Conservation (phyloP, 768 basidiomycete species). For the Pulveroboletus sp. region DNA sequence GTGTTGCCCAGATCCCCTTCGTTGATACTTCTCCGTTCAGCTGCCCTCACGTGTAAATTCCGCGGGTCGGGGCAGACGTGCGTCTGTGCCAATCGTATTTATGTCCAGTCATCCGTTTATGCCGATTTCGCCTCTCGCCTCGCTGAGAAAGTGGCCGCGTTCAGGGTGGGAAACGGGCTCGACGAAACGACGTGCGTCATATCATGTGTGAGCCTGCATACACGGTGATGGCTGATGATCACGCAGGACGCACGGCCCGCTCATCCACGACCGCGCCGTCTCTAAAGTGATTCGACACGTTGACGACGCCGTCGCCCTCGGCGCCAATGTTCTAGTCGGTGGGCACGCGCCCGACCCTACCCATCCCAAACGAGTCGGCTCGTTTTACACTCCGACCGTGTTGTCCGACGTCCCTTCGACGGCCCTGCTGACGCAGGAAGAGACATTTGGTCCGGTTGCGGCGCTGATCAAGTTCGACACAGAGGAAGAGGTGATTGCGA, state of each 20-base stretch:
- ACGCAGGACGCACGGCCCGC: slow-evolving; percentile 84
- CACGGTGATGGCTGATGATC: neutral
- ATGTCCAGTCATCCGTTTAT: slow-evolving; percentile 87
- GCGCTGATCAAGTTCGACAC: slow-evolving; percentile 87
- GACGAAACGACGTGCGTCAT: slow-evolving; percentile 63
- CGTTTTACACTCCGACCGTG: slow-evolving; percentile 86
- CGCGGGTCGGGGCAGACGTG: slow-evolving; percentile 80
- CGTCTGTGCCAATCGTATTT: slow-evolving; percentile 87
- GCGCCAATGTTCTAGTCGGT: slow-evolving; percentile 88
- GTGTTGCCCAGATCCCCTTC: neutral
- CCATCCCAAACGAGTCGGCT: slow-evolving; percentile 28
- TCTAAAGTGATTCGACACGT: slow-evolving; percentile 86
- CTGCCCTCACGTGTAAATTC: slow-evolving; percentile 76
- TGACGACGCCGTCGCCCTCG: slow-evolving; percentile 78
- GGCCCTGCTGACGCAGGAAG: slow-evolving; percentile 70
- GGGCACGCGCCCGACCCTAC: slow-evolving; percentile 60
- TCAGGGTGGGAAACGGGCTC: slow-evolving; percentile 87
- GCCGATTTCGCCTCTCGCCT: slow-evolving; percentile 89
- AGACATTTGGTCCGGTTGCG: slow-evolving; percentile 94
- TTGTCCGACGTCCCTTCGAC: slow-evolving; percentile 74
- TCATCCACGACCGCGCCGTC: slow-evolving; percentile 83
- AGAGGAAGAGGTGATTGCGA: slow-evolving; percentile 84
- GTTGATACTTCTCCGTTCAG: slow-evolving; percentile 33
- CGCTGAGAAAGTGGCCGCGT: slow-evolving; percentile 73
- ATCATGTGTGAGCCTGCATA: too few species aligned